Percentiles rank a stretch among this genome's conserved stretches.
These are phyloP conservation scores for Ophiostoma tasmaniense DNA, from an alignment of 2,329 filamentous ascomycete species.

Conservation along the genomic window DNA sequence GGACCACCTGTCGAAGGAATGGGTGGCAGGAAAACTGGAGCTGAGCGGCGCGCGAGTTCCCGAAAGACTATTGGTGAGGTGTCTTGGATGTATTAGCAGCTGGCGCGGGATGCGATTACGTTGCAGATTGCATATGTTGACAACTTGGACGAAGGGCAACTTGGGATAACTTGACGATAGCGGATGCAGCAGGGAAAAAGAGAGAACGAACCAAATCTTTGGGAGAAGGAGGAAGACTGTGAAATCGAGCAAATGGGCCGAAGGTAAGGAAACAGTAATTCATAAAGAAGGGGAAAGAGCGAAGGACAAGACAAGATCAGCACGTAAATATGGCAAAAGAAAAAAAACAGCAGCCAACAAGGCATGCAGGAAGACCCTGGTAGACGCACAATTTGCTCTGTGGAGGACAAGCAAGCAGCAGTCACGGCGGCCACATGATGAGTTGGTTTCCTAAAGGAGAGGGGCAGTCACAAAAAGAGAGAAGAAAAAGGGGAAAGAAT, in stretches of 20 bases:
- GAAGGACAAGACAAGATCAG: neutral
- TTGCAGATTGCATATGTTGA: neutral
- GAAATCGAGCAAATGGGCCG: neutral
- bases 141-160: neutral
- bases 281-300: neutral
- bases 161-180: neutral
- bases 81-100: neutral
- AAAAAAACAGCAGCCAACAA: neutral
- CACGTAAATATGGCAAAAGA: neutral
- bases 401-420: neutral
- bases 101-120: neutral
- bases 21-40: conserved; percentile 1
- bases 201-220: neutral
- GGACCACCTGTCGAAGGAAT: neutral
- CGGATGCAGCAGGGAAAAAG: neutral
- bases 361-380: neutral
- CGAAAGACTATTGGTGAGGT: neutral
- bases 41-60: neutral
- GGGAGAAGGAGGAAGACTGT: neutral
- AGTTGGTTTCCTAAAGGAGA: neutral
- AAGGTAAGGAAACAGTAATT: neutral
- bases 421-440: neutral
- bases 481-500: neutral
- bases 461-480: neutral
- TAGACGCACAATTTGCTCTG: no score